Evolutionary conservation across 2,329 filamentous ascomycete species (phyloP), one percentile per base, ranked within the genome.

Genomic region (Penicillium sp.): DNA sequence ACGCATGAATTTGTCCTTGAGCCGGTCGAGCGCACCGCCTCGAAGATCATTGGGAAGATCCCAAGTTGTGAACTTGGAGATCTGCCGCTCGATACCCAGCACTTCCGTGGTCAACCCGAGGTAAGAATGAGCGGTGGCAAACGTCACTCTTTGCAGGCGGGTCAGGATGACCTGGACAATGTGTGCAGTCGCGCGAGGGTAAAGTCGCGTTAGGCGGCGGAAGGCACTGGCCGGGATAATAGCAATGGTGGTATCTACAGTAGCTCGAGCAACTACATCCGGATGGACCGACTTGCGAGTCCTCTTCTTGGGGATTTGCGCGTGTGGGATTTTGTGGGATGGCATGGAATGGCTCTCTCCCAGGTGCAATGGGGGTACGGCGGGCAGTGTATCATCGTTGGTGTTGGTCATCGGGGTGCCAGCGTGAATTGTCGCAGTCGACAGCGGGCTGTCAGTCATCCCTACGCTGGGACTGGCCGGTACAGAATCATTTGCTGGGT

Each of bases 171-270:
- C 90, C 59, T 98, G 92, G 4, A 98, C 88, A 47, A 98, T 96
- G 57, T 98, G 93, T 1, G 92, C 84, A 2, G 92, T 95, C 7
- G 93, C 89, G 67, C 93, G 94, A 7, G 92, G 92, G 54, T 96
- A 98, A 15, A 95, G 82, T 56, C 86, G 80, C 34, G 94, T 98
- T 35, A 98, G 71, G 6, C 93, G 81, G 36, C 88, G 80, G 55
- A 98, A 98, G 3, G 92, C 93, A 59, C 88, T 95, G 1, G 92
- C 92, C 1, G 93, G 93, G 40, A 98, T 98, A 47, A 98, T 93
- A 4, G 92, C 92, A 64, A 98, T 95, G 0, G 93, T 98, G 0
- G 92, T 98, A 59, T 98, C 93, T 15, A 93, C 84, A 11, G 88
- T 93, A 4, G 92, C 92, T 48, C 92, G 78, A n/a, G 90, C 92